These are phyloP conservation scores for Salvia splendens DNA, from an alignment of 257 asterid genomes.

Conservation along the genomic window DNA sequence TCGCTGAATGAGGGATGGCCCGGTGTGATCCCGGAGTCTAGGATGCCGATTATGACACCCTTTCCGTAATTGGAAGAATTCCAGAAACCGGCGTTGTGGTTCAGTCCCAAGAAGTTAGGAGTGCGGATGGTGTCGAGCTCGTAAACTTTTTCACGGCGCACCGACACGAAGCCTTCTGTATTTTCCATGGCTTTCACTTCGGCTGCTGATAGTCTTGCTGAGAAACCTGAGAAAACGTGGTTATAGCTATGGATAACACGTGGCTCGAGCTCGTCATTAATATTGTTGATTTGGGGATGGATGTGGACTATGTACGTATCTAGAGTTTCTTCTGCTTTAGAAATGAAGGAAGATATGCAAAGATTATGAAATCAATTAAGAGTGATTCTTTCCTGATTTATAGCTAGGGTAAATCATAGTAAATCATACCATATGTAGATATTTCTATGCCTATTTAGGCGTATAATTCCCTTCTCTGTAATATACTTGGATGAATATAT, in stretches of 20 bases:
- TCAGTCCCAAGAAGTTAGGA: slow-evolving; percentile 47
- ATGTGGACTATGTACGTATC: slow-evolving; percentile 44
- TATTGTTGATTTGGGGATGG: slow-evolving; percentile 11
- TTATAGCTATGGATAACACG: slow-evolving; percentile 37
- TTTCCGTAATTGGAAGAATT: slow-evolving; percentile 35
- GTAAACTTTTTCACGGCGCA: slow-evolving; percentile 32
- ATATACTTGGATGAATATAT: too few species aligned
- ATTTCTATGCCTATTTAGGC: too few species aligned
- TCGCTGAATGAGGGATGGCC: slow-evolving; percentile 46
- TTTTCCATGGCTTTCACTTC: slow-evolving; percentile 43
- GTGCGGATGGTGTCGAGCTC: slow-evolving; percentile 39
- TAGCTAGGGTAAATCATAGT: too few species aligned
- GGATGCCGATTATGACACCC: slow-evolving; percentile 41
- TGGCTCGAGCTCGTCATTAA: not conserved
- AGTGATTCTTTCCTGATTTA: too few species aligned
- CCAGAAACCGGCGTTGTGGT: slow-evolving; percentile 35
- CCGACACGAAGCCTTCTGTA: slow-evolving; percentile 35
- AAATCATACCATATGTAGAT: too few species aligned
- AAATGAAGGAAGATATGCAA: too few species aligned
- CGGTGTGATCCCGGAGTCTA: too few species aligned
- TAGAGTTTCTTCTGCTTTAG: not conserved
- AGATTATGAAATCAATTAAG: too few species aligned
- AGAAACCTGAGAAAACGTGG: slow-evolving; percentile 37
- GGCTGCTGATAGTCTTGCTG: slow-evolving; percentile 36
- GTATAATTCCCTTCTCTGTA: too few species aligned